Percentiles rank a stretch among this genome's conserved stretches.
These are phyloP conservation scores for Begonia masoniana DNA, from an alignment of 306 rosid species.

Conservation along the genomic window DNA sequence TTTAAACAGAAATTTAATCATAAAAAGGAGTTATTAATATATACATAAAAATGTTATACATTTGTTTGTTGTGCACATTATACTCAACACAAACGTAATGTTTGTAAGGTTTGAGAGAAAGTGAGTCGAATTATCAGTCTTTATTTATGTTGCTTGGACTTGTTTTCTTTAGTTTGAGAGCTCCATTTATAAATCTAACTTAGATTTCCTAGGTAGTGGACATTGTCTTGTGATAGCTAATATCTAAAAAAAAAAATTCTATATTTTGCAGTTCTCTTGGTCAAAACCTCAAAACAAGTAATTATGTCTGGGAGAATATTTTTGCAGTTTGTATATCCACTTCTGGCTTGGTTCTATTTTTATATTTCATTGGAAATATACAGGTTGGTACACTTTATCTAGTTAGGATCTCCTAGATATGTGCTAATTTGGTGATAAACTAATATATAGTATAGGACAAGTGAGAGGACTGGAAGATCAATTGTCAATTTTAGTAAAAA, in stretches of 20 bases:
- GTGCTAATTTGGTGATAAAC: not conserved
- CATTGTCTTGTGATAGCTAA: not conserved
- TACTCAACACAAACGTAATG: too few relatives aligned
- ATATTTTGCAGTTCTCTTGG: slow-evolving; percentile 17
- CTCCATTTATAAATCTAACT: not conserved
- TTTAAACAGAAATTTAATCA: too few relatives aligned
- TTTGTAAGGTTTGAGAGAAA: not conserved
- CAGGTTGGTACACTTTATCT: slow-evolving; percentile 18
- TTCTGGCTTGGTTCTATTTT: slow-evolving; percentile 20
- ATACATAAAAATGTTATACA: too few relatives aligned
- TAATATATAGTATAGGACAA: too few relatives aligned
- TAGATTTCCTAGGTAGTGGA: not conserved
- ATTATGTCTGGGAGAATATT: slow-evolving; percentile 16
- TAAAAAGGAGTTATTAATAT: too few relatives aligned
- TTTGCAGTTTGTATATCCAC: slow-evolving; percentile 19
- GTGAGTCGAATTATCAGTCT: not conserved
- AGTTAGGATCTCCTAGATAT: not conserved
- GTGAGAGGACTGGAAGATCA: too few relatives aligned
- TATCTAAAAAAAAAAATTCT: not conserved
- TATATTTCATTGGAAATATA: slow-evolving; percentile 25
- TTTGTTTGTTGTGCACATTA: too few relatives aligned
- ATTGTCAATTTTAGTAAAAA: slow-evolving; percentile 54
- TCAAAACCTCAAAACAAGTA: slow-evolving; percentile 18
- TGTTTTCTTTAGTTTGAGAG: not conserved
- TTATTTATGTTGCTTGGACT: not conserved